These are phyloP conservation scores for Pisolithus marmoratus DNA, from an alignment of 768 basidiomycete genomes.

Conservation along the genomic window DNA sequence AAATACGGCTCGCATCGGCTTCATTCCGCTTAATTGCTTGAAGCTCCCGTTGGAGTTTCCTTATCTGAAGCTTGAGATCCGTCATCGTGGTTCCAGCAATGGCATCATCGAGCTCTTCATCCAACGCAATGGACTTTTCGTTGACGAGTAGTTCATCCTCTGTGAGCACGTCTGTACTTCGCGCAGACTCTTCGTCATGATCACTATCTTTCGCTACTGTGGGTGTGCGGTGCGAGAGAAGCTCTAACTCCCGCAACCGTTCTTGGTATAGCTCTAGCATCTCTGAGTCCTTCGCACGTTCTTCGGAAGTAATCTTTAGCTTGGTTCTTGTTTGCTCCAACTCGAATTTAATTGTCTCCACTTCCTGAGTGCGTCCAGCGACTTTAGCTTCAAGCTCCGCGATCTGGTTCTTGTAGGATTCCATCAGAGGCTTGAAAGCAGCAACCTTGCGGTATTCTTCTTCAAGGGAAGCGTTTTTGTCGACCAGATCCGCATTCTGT, in stretches of 20 bases:
- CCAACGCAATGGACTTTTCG: constrained; percentile 58
- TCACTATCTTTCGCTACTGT: constrained; percentile 21
- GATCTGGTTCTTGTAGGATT: constrained; percentile 87
- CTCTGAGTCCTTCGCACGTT: constrained; percentile 75
- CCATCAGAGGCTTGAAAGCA: constrained; percentile 84
- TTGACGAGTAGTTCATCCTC: constrained; percentile 40
- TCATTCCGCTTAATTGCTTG: constrained; percentile 69
- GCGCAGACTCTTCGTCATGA: constrained; percentile 10
- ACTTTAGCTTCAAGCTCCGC: constrained; percentile 71
- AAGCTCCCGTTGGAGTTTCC: constrained; percentile 76
- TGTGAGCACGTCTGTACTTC: constrained; percentile 28
- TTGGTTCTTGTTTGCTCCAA: constrained; percentile 70
- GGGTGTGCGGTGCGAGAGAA: constrained; percentile 49
- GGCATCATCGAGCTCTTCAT: constrained; percentile 84
- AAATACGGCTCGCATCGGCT: constrained; percentile 65
- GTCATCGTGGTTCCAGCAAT: constrained; percentile 84
- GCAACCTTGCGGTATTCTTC: constrained; percentile 87
- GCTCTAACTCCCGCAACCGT: constrained; percentile 81
- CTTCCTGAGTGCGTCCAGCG: constrained; percentile 60
- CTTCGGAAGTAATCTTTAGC: constrained; percentile 61
- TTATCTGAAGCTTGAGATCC: constrained; percentile 83
- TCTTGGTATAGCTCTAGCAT: constrained; percentile 88
- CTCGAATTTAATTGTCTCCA: constrained; percentile 67
- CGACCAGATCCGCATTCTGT: constrained; percentile 88
- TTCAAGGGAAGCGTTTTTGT: constrained; percentile 88